Evolutionary conservation across 2,329 filamentous ascomycete species (phyloP).

Genomic region (Emergomyces pasteurianus): DNA sequence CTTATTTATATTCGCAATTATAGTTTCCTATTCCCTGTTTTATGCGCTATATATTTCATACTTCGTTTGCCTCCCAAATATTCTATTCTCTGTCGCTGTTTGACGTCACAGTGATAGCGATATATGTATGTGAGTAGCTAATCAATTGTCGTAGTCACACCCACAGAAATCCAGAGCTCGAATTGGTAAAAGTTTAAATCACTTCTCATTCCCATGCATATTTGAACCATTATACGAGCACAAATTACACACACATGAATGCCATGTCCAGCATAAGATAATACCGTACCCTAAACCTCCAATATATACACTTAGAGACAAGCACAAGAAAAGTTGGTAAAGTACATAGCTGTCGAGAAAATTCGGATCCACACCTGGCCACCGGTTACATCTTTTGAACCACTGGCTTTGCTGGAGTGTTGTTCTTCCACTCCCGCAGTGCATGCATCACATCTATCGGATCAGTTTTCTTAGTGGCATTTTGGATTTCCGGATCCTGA

Average conservation of each 20-base stretch:
- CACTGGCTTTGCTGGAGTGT: slow-evolving; percentile 3
- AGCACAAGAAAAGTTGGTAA: background rate
- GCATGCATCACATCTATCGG: slow-evolving; percentile 75
- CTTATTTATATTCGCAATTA: background rate
- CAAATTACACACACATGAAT: background rate
- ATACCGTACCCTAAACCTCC: background rate
- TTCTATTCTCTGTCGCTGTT: background rate
- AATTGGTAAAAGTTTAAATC: background rate
- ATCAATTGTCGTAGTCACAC: background rate
- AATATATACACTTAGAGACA: background rate
- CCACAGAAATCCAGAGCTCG: background rate
- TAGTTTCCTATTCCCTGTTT: background rate
- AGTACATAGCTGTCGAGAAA: background rate
- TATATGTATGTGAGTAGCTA: background rate
- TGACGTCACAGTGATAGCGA: background rate
- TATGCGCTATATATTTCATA: background rate
- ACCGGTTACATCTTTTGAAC: background rate
- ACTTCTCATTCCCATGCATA: background rate
- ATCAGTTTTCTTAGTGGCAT: slow-evolving; percentile 67
- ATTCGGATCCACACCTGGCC: background rate
- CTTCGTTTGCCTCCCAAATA: no score
- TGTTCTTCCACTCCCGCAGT: slow-evolving; percentile 74
- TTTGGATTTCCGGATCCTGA: slow-evolving; percentile 71
- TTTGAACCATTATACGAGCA: background rate
- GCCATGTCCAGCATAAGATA: background rate